Conservation (phyloP, 2,329 filamentous ascomycete species). For the Emmonsia crescens region DNA sequence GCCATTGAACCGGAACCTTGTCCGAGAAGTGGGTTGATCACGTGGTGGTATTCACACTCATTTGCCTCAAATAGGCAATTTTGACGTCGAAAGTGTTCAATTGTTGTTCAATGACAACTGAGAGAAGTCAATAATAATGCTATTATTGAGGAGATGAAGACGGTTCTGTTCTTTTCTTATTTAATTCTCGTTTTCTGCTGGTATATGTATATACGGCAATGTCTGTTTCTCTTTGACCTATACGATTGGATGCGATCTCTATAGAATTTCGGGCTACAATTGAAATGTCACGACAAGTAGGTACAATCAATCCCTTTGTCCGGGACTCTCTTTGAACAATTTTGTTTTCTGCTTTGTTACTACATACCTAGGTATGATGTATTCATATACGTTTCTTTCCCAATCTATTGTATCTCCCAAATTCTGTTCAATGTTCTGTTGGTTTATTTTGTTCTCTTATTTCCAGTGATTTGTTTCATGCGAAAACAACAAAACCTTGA, state of each 20-base stretch:
- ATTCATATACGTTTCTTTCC: background rate
- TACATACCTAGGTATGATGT: background rate
- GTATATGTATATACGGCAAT: background rate
- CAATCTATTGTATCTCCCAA: too few species aligned
- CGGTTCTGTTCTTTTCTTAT: background rate
- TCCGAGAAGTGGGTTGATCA: background rate
- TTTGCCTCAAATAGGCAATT: background rate
- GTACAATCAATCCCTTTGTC: background rate
- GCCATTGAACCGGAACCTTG: background rate
- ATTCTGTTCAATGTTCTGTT: too few species aligned
- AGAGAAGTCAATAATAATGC: too few species aligned
- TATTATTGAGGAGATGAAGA: background rate
- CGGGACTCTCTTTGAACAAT: too few species aligned
- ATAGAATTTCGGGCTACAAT: too few species aligned
- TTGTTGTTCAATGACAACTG: background rate
- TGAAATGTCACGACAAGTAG: too few species aligned
- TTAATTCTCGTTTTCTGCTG: background rate
- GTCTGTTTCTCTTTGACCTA: background rate
- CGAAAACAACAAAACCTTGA: background rate
- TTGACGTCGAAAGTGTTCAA: background rate
- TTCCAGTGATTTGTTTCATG: background rate
- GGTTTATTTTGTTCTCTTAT: too few species aligned
- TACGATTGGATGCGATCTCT: background rate
- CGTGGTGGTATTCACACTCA: background rate
- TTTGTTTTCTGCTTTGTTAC: background rate